Base-by-base conservation (phyloP, 2,329 filamentous ascomycete genomes). In the Xylariaceae sp. region DNA sequence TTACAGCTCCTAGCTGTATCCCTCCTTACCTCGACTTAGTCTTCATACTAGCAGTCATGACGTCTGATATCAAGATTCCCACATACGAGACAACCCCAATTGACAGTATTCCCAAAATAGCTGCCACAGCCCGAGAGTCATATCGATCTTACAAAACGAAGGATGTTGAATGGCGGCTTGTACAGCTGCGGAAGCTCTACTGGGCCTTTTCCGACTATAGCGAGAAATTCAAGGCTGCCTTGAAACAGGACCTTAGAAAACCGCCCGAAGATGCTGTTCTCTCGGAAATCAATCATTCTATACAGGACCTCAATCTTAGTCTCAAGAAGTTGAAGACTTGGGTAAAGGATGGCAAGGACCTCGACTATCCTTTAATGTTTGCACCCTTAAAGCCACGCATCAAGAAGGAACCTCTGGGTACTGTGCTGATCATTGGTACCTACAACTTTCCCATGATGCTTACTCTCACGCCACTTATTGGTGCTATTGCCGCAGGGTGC, bases 361-460 rank as follows among this genome's bases (percentile, higher is more conserved):
- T 75, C 43, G 88, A 91, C 70, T 88, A 96, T 18, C 79, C 87
- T 12, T 71, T 91, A 44, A 80, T 82, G 42, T 91, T 88, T 75
- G 81, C 81, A 64, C 70, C 89, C 42, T 82, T 96, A 76, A 87
- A 80, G 53, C 89, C 92, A 40, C 88, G 83, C 69, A 87, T 96
- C 71, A 82, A 87, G 63, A 96, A 96, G 77, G 93, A 98, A 69
- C 95, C 95, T 1, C 74, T 97, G 54, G 95, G 95, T 37, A 79
- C 86, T 41, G 86, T 91, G 10, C 79, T 98, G 65, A 85, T 97
- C 68, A 96, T 98, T 69, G 91, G 92, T 54, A 87, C 95, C 43
- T 98, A 91, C 84, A 99, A 99, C 79, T 96, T 93, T 73, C 95
- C 95, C 49, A 79, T 96, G 72, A 88, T 93, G 75, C 81, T 98